phyloP scores from a whole-genome alignment of 2,329 filamentous ascomycete genomes.

The Xylaria sp. region DNA sequence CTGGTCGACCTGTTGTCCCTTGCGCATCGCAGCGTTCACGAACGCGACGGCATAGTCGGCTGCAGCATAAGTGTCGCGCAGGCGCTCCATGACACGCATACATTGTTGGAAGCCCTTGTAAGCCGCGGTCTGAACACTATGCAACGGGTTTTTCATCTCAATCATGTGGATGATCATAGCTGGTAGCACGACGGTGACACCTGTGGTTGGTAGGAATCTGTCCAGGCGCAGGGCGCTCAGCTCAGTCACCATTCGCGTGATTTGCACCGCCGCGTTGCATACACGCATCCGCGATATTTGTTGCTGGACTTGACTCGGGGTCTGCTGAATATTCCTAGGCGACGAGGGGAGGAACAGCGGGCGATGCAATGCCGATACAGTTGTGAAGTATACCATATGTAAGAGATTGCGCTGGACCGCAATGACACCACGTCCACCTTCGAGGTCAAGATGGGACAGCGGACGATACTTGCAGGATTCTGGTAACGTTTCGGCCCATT shows the following conservation, averaged over 20 bases:
- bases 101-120: conserved; percentile 87
- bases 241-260: conserved; percentile 83
- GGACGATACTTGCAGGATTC: conserved; percentile 74
- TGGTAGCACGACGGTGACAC: conserved; percentile 88
- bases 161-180: conserved; percentile 94
- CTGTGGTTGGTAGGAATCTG: conserved; percentile 84
- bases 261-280: conserved; percentile 83
- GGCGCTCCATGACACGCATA: conserved; percentile 88
- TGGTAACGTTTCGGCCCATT: conserved; percentile 80
- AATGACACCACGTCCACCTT: conserved; percentile 68
- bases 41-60: conserved; percentile 97
- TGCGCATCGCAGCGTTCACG: conserved; percentile 89
- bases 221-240: conserved; percentile 79
- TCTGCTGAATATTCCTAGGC: conserved; percentile 61
- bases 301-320: conserved; percentile 78
- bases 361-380: conserved; percentile 87
- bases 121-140: conserved; percentile 75
- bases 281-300: conserved; percentile 86
- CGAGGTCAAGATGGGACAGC: conserved; percentile 63
- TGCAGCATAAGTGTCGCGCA: conserved; percentile 89
- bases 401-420: conserved; percentile 83
- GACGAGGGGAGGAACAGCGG: conserved; percentile 87
- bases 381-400: conserved; percentile 94
- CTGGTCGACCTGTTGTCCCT: conserved; percentile 57
- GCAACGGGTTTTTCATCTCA: conserved; percentile 86